Conservation (phyloP, 2,329 filamentous ascomycete genomes). For the Coniochaeta sp. region DNA sequence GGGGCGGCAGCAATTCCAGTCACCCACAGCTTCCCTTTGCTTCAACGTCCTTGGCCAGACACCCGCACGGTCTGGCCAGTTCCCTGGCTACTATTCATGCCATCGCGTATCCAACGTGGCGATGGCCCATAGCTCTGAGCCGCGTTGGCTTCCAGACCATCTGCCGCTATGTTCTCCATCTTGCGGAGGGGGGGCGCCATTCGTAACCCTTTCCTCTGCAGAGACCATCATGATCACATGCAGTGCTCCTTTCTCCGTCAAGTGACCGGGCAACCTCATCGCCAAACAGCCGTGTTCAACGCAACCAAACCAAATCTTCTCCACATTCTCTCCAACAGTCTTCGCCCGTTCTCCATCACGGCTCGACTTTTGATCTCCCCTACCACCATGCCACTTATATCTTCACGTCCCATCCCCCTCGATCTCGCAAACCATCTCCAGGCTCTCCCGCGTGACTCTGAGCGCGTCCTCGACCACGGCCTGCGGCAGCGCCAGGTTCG, state of each 20-base stretch:
- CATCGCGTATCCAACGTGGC: neutral
- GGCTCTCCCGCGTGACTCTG: slow-evolving; percentile 48
- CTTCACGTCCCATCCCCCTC: slow-evolving; percentile 19
- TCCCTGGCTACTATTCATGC: neutral
- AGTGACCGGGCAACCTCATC: too few relatives aligned
- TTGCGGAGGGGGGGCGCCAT: neutral
- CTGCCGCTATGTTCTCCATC: neutral
- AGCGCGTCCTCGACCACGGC: slow-evolving; percentile 55
- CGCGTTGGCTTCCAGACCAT: neutral
- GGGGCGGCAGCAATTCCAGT: neutral
- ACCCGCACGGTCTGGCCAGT: neutral
- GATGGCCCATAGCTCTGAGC: neutral
- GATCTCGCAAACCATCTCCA: slow-evolving; percentile 42
- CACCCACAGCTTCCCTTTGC: neutral
- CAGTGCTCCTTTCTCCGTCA: too few relatives aligned
- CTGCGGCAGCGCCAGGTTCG: slow-evolving; percentile 47
- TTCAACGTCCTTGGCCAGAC: neutral
- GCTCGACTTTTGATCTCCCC: slow-evolving; percentile 10
- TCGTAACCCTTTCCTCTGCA: neutral
- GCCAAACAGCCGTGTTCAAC: too few relatives aligned
- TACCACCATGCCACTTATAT: neutral
- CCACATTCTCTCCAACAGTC: too few relatives aligned
- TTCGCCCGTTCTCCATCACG: neutral
- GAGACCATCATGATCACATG: neutral
- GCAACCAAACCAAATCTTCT: too few relatives aligned